Base-by-base conservation (phyloP, 306 rosid genomes). In the Cicer yamashitae region DNA sequence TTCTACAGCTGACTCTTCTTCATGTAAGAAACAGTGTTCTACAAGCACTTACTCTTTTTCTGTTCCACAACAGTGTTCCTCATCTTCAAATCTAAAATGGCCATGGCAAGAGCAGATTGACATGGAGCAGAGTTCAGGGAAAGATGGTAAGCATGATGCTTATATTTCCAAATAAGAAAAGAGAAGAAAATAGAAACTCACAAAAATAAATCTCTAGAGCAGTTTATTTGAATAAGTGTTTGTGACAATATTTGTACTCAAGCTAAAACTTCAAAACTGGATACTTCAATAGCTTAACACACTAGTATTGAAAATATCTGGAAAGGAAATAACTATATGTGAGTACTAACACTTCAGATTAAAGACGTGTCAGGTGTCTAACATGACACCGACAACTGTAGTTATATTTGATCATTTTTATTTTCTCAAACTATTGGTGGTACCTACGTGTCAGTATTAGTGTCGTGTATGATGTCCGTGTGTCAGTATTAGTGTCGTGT, bases 1-100 rank as follows among this genome's bases (percentile, higher is more conserved):
- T 74, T 91, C 98, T 57, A 91, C 97, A 5, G 97, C 94, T 7
- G 96, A 91, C 77, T 94, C 97, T 77, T 85, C 98, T 54, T 67
- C 93, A 8, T 66, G 76, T 60, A 89, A 90, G 89, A 94, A 80
- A 82, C 89, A 78, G 83, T 81, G 89, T 43, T 70, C 52, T 67
- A 65, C 81, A 14, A 89, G 93, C 78, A 75, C 84, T 8, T 82
- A 68, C 61, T 78, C 93, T 22, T 91, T 91, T 89, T 87, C 86
- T 43, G 96, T 94, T 80, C 98, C 97, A 3, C 96, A 89, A 51
- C 86, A 84, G 66, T 87, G 73, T 51, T 86, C 88, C 34, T 78
- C 90, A 66, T 91, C 94, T 66, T 87, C 91, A 34, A 90, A 79
- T 52, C 43, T 78, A 45, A 86, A 64, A 74, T 70, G 75, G 78